Percentiles rank a stretch among this genome's conserved stretches.
These are phyloP conservation scores for Daldinia sp. DNA, from an alignment of 2,329 filamentous ascomycete species.

Conservation along the genomic window DNA sequence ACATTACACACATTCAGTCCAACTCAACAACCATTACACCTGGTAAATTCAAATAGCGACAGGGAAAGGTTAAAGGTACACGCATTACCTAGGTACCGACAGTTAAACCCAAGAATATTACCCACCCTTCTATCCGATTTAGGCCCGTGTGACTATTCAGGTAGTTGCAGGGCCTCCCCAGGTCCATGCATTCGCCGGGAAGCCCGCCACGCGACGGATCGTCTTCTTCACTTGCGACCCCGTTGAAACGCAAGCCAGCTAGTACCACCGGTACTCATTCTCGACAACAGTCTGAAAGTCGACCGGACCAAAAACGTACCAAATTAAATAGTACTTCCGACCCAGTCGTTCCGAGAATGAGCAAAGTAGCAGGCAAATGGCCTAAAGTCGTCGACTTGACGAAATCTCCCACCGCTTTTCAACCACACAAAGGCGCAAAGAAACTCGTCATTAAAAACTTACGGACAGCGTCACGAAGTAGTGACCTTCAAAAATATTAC, in stretches of 20 bases:
- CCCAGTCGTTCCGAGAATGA: slow-evolving; percentile 39
- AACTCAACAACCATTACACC: not conserved
- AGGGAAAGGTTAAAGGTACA: slow-evolving; percentile 8
- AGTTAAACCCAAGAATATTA: slow-evolving; percentile 1
- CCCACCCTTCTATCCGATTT: slow-evolving; percentile 7
- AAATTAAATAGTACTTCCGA: slow-evolving; percentile 27
- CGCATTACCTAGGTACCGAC: not conserved
- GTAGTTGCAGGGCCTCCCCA: slow-evolving; percentile 43
- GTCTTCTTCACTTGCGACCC: slow-evolving; percentile 36
- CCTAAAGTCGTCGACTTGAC: slow-evolving; percentile 58
- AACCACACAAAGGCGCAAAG: slow-evolving; percentile 79
- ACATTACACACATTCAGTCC: not conserved
- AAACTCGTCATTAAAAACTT: slow-evolving; percentile 96
- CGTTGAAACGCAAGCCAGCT: slow-evolving; percentile 42
- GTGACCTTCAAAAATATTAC: slow-evolving; percentile 80
- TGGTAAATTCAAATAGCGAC: not conserved
- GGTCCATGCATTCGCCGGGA: slow-evolving; percentile 45
- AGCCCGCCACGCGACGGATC: slow-evolving; percentile 39
- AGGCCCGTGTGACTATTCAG: slow-evolving; percentile 41
- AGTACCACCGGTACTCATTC: slow-evolving; percentile 18
- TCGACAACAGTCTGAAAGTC: slow-evolving; percentile 14
- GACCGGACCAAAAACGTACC: slow-evolving; percentile 37
- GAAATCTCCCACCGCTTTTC: slow-evolving; percentile 61
- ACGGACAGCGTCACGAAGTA: slow-evolving; percentile 63
- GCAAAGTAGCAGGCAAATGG: slow-evolving; percentile 48